These are phyloP conservation scores for Hanseniaspora mollemarum DNA, from an alignment of 805 yeast species.

Conservation along the genomic window DNA sequence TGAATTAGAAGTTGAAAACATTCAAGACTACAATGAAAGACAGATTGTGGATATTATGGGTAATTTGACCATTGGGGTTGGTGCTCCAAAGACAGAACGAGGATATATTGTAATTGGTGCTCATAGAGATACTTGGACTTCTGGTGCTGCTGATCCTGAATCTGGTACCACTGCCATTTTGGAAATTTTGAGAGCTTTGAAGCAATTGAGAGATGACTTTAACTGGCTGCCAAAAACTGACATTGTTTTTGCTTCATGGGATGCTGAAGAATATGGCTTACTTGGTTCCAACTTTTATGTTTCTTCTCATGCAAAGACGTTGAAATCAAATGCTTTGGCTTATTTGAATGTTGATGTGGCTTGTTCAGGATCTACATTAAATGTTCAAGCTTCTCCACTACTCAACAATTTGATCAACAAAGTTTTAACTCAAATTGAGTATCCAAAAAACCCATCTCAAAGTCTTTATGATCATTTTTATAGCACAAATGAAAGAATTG, in stretches of 20 bases:
- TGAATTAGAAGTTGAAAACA: slow-evolving; percentile 44
- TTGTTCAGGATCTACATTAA: slow-evolving; percentile 43
- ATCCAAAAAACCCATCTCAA: slow-evolving; percentile 32
- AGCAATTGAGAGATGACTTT: slow-evolving; percentile 33
- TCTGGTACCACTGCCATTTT: slow-evolving; percentile 56
- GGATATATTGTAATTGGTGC: slow-evolving; percentile 53
- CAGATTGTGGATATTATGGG: slow-evolving; percentile 58
- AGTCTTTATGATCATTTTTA: slow-evolving; percentile 32
- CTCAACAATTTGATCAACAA: slow-evolving; percentile 38
- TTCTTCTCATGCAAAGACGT: slow-evolving; percentile 42
- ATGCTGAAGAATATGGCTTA: slow-evolving; percentile 68
- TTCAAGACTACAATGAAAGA: slow-evolving; percentile 50
- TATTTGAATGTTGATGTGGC: slow-evolving; percentile 63
- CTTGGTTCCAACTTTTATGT: slow-evolving; percentile 71
- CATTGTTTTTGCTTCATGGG: slow-evolving; percentile 66
- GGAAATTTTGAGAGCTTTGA: slow-evolving; percentile 52
- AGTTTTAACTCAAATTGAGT: slow-evolving; percentile 35
- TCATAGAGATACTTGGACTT: slow-evolving; percentile 75
- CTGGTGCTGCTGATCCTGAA: slow-evolving; percentile 73
- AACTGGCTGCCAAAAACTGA: slow-evolving; percentile 64
- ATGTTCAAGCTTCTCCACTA: slow-evolving; percentile 46
- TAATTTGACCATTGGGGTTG: slow-evolving; percentile 35
- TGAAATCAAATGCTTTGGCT: slow-evolving; percentile 47
- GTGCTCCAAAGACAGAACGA: slow-evolving; percentile 38
- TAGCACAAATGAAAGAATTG: slow-evolving; percentile 26